Base-by-base conservation (phyloP, 257 asterid species). In the Capsicum pubescens region DNA sequence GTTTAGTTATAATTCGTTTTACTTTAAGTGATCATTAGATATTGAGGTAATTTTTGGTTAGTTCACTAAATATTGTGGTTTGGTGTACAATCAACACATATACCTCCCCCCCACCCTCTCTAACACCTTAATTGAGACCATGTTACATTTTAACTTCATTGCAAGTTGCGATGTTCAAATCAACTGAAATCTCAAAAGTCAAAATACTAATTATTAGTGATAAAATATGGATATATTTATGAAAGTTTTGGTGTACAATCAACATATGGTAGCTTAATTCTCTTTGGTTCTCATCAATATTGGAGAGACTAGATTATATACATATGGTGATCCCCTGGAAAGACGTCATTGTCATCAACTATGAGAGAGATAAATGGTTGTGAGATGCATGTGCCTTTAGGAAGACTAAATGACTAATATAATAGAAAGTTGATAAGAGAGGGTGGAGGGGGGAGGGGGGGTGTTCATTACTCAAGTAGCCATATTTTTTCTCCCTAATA, bases 31-130 rank as follows among this genome's bases (percentile, higher is more conserved):
- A 76, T 52, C 60, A 46, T 12, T 72, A 26, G 7, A 50, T 74
- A 74, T 50, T 21, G 59, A 21, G 61, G 80, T 50, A 50, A 26
- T 48, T 48, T 74, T 21, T 48, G 80, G 80, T 74, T 74, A 42
- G 61, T 21, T 21, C 61, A 21, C 46, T 10, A 64, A 64, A 64
- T 64, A 26, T 64, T 64, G 44, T 26, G 44, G 4, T 64, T 63
- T 21, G 42, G 8, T 63, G 14, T 63, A 60, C 67, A n/a, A 8
- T 44, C 48, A 44, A 39, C 42, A 39, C 42, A 39, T 39, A 39
- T 39, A 26, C 32, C 32, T 26, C 32, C 32, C 44, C 46, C 46
- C 46, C 46, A 3, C 46, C 46, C 6, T 39, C 6, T 42, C 6
- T 59, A 59, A 17, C 67, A 60, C 13, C 26, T 60, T 8, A 60